Evolutionary conservation across 352 stramenopile species (phyloP).

Genomic region (Phytophthora megakarya): DNA sequence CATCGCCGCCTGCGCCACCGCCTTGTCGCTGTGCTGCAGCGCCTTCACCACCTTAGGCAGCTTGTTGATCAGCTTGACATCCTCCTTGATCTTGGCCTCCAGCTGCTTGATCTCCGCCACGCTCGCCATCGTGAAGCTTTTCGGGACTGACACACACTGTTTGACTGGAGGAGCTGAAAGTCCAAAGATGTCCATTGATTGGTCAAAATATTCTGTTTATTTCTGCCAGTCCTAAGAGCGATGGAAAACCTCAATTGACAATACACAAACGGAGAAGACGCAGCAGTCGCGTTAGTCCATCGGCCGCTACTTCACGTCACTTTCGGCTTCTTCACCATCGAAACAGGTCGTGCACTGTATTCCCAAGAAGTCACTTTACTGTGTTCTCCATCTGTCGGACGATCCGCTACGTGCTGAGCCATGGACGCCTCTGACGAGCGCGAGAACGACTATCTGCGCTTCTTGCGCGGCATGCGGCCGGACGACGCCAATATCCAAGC

Average conservation of each 20-base stretch:
- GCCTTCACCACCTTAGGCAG: constrained; percentile 77
- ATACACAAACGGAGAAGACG: constrained; percentile 10
- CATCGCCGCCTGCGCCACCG: constrained; percentile 76
- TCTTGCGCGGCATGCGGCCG: constrained; percentile 65
- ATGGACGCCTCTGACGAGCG: constrained; percentile 47
- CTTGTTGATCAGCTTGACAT: constrained; percentile 87
- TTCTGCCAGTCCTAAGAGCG: constrained; percentile 7
- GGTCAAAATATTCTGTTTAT: background rate
- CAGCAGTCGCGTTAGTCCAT: background rate
- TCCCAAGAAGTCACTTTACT: background rate
- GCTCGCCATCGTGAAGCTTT: constrained; percentile 54
- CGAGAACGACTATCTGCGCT: constrained; percentile 83
- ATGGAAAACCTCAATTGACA: background rate
- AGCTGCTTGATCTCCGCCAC: constrained; percentile 84
- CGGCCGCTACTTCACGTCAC: background rate
- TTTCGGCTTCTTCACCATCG: constrained; percentile 2
- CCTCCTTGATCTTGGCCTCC: constrained; percentile 85
- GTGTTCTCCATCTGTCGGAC: background rate
- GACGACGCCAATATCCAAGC: constrained; percentile 57
- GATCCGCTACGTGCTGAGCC: background rate
- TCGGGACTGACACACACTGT: constrained; percentile 16
- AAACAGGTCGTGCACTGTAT: background rate
- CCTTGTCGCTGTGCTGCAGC: constrained; percentile 74
- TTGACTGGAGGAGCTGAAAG: constrained; percentile 22
- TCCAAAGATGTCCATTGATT: constrained; percentile 1